Evolutionary conservation across 805 yeast genomes (phyloP).

Genomic region (Grigorovia jiainica): DNA sequence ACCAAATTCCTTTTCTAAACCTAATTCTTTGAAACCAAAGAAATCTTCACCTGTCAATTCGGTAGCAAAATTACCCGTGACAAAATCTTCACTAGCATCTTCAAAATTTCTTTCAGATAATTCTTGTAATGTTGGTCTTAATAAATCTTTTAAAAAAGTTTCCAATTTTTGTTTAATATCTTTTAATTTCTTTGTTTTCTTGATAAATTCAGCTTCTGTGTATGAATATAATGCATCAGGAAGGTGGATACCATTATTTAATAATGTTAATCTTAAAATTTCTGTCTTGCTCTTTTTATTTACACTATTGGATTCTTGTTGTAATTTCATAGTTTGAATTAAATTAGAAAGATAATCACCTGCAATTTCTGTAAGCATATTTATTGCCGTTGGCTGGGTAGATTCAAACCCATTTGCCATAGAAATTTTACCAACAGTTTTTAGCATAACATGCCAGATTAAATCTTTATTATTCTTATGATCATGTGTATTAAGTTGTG

Average conservation of each 20-base stretch:
- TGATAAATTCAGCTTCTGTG: conserved; percentile 59
- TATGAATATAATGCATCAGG: conserved; percentile 69
- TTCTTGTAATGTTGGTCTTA: conserved; percentile 71
- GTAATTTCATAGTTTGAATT: conserved; percentile 58
- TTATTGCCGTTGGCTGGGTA: conserved; percentile 67
- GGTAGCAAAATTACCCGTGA: conserved; percentile 89
- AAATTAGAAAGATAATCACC: conserved; percentile 70
- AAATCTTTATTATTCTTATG: conserved; percentile 42
- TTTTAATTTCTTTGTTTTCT: conserved; percentile 57
- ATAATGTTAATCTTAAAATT: conserved; percentile 52
- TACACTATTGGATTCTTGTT: conserved; percentile 49
- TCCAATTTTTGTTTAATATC: conserved; percentile 64
- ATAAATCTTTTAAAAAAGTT: conserved; percentile 61
- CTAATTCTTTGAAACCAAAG: conserved; percentile 92
- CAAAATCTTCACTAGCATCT: conserved; percentile 88
- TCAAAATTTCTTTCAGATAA: conserved; percentile 68
- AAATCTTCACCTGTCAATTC: conserved; percentile 90
- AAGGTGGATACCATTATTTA: conserved; percentile 79
- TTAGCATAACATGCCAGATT: conserved; percentile 55
- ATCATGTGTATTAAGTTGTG: conserved; percentile 66
- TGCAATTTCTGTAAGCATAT: conserved; percentile 73
- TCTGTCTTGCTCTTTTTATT: conserved; percentile 28
- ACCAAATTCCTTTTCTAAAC: conserved; percentile 86
- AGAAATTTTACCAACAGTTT: conserved; percentile 64
- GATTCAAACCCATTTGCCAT: conserved; percentile 92